phyloP scores from a whole-genome alignment of 2,329 filamentous ascomycete species.

The Neopestalotiopsis rosae region DNA sequence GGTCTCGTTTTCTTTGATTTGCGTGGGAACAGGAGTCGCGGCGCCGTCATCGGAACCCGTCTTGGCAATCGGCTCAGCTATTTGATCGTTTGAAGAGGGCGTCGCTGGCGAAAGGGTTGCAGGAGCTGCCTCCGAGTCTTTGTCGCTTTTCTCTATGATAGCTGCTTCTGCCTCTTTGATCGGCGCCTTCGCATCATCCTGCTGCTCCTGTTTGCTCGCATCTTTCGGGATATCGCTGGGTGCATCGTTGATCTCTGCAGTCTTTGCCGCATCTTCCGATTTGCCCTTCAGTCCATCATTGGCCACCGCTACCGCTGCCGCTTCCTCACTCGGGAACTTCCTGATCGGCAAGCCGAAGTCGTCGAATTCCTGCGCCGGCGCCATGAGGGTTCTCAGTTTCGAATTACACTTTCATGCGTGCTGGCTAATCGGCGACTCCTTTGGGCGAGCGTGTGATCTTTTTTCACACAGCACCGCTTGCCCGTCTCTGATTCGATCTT shows the following conservation, averaged over 20 bases:
- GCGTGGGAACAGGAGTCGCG: constrained; percentile 30
- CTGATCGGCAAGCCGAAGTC: constrained; percentile 74
- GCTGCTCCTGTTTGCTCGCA: constrained; percentile 16
- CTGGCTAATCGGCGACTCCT: constrained; percentile 18
- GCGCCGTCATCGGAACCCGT: constrained; percentile 25
- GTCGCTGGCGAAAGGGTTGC: constrained; percentile 33
- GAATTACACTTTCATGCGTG: constrained; percentile 34
- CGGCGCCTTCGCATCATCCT: constrained; percentile 21
- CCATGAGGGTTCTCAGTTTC: constrained; percentile 36
- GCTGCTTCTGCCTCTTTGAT: constrained; percentile 28
- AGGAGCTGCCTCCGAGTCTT: constrained; percentile 45
- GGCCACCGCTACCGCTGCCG: constrained; percentile 16
- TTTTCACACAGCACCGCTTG: neutral
- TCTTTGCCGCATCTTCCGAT: constrained; percentile 19
- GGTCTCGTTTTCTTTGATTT: constrained; percentile 21
- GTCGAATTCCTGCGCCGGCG: constrained; percentile 57
- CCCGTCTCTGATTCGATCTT: neutral
- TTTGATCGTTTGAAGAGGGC: constrained; percentile 25
- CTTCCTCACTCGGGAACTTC: constrained; percentile 46
- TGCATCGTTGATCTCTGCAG: constrained; percentile 15
- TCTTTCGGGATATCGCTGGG: constrained; percentile 11
- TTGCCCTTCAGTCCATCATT: constrained; percentile 16
- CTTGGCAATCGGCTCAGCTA: constrained; percentile 17
- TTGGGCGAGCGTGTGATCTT: neutral
- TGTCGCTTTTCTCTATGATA: constrained; percentile 42